phyloP scores from a whole-genome alignment of 2,329 filamentous ascomycete species.

The Fusarium nodosum region DNA sequence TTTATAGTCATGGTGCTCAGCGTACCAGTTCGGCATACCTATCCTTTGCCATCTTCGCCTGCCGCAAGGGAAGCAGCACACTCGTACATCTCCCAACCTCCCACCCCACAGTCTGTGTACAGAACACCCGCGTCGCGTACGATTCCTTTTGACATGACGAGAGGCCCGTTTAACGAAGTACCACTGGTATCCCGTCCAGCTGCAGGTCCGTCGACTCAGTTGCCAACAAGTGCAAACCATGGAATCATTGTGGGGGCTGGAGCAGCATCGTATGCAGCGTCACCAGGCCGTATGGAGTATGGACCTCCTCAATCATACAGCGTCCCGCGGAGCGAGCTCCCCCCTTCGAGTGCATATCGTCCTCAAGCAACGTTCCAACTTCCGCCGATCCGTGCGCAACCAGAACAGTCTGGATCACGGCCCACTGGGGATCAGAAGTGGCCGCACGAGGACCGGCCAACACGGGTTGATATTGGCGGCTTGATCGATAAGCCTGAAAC shows the following conservation, averaged over 20 bases:
- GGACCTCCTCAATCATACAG: slow-evolving; percentile 64
- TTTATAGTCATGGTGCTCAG: slow-evolving; percentile 69
- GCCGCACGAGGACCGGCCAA: slow-evolving; percentile 64
- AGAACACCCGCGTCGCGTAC: slow-evolving; percentile 62
- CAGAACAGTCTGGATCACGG: slow-evolving; percentile 46
- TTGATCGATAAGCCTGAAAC: slow-evolving; percentile 70
- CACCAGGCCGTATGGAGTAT: slow-evolving; percentile 62
- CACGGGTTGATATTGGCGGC: slow-evolving; percentile 72
- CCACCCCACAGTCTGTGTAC: slow-evolving; percentile 53
- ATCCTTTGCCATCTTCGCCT: slow-evolving; percentile 60
- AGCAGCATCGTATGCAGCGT: slow-evolving; percentile 58
- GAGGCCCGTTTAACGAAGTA: slow-evolving; percentile 58
- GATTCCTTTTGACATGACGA: slow-evolving; percentile 62
- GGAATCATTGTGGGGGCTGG: slow-evolving; percentile 18
- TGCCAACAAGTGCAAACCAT: slow-evolving; percentile 52
- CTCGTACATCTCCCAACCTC: slow-evolving; percentile 57
- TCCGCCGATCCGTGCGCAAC: slow-evolving; percentile 62
- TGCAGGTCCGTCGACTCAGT: slow-evolving; percentile 50
- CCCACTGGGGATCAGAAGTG: slow-evolving; percentile 49
- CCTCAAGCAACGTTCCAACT: slow-evolving; percentile 59
- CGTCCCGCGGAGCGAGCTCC: slow-evolving; percentile 66
- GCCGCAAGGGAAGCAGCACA: slow-evolving; percentile 60
- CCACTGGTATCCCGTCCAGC: slow-evolving; percentile 43
- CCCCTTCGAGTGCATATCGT: slow-evolving; percentile 52
- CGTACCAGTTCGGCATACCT: slow-evolving; percentile 56